These are phyloP conservation scores for Sugiyamaella marilandica DNA, from an alignment of 805 yeast species.

Conservation along the genomic window DNA sequence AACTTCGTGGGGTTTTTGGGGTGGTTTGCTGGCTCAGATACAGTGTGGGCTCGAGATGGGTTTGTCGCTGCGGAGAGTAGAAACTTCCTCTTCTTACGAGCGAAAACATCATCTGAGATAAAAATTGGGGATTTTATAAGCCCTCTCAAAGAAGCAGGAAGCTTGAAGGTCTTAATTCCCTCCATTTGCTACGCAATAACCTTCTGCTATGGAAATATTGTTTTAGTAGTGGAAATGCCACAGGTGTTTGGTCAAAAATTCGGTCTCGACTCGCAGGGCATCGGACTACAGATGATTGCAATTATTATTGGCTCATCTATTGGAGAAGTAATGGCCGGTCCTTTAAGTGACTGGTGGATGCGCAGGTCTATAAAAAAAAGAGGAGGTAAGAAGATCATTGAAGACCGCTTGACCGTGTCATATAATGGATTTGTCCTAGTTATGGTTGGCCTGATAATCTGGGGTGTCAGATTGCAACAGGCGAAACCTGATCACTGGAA, in stretches of 20 bases:
- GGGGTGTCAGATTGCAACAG: conserved; percentile 22
- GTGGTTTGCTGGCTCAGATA: conserved; percentile 13
- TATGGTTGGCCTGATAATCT: conserved; percentile 26
- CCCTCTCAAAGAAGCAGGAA: conserved; percentile 7
- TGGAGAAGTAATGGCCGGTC: conserved; percentile 29
- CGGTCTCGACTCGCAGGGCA: conserved; percentile 25
- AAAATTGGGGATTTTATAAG: conserved; percentile 3
- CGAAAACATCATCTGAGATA: conserved; percentile 8
- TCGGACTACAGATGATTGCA: conserved; percentile 28
- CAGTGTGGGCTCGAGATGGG: conserved; percentile 11
- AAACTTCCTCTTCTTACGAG: background rate
- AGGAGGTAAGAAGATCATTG: conserved; percentile 12
- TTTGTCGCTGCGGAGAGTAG: background rate
- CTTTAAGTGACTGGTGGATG: conserved; percentile 30
- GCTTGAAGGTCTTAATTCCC: conserved; percentile 16
- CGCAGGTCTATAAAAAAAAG: conserved; percentile 1
- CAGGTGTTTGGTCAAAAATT: conserved; percentile 24
- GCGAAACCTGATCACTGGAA: conserved; percentile 23
- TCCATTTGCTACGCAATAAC: conserved; percentile 25
- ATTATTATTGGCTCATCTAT: conserved; percentile 27
- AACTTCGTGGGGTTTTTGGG: conserved; percentile 12
- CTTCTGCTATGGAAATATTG: conserved; percentile 27
- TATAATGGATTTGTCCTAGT: conserved; percentile 25
- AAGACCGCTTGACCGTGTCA: conserved; percentile 25
- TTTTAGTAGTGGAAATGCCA: conserved; percentile 28